Base-by-base conservation (phyloP, 2,329 filamentous ascomycete genomes). In the Fonsecaea erecta region DNA sequence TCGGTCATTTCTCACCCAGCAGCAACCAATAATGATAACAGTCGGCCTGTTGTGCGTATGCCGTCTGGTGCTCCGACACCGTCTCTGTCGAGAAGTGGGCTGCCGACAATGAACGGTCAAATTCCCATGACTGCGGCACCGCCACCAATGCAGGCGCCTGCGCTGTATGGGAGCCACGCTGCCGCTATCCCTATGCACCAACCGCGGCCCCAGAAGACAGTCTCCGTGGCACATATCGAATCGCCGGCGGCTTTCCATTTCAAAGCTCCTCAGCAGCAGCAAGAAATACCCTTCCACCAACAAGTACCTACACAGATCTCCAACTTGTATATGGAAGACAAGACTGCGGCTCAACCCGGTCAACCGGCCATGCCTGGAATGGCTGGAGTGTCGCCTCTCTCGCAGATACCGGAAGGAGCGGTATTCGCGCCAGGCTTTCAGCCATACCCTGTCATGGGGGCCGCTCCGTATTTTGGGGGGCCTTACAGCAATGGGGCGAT, bases 351-450 rank as follows among this genome's bases (percentile, higher is more conserved):
- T 46, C 65, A 46, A 26, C 34, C 62, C 37, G 62, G 43, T n/a
- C 58, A 71, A 81, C 85, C 1, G 91, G 90, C 1, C 90, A 90
- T 73, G 85, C 88, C 32, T 14, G 88, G 86, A 62, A 90, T 92
- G 71, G 82, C 86, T 61, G 89, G 90, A 3, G 90, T 90, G 21
- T 96, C 93, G 0, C 93, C 93, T 0, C 82, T 97, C 35, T 94
- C 93, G 24, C 93, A 96, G 73, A 97, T 97, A 67, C 93, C 93
- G 1, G 94, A 97, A 77, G 88, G 93, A 62, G 92, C 93, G 8
- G 93, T 97, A 57, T 93, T 97, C 73, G 94, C 93, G 30, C 90
- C 90, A 60, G 89, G 92, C 0, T 98, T 97, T 82, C 93, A 97
- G 72, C 91, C 91, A 32, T 88, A 87, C 68, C 81, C 83, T 12